These are phyloP conservation scores for Aspergillus floridensis DNA, from an alignment of 2,329 filamentous ascomycete genomes.

Conservation along the genomic window DNA sequence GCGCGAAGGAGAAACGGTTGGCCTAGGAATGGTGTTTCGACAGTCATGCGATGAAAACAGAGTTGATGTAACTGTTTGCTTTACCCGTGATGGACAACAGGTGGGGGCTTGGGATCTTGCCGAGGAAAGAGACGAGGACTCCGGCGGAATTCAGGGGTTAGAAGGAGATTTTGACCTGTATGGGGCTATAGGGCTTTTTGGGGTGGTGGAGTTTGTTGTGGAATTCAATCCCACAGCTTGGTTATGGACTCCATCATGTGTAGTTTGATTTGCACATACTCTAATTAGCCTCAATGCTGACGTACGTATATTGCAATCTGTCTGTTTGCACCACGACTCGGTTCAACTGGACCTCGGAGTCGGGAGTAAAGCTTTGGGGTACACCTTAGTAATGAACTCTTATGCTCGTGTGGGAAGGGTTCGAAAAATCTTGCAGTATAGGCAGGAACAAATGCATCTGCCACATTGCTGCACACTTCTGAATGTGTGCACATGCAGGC, in stretches of 20 bases:
- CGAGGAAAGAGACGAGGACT: slow-evolving; percentile 56
- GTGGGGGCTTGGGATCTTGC: slow-evolving; percentile 58
- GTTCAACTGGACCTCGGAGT: background rate
- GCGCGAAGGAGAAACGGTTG: slow-evolving; percentile 54
- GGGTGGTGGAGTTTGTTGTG: slow-evolving; percentile 60
- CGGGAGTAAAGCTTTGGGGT: background rate
- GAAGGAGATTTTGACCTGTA: slow-evolving; percentile 66
- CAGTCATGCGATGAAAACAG: slow-evolving; percentile 20
- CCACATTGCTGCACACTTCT: background rate
- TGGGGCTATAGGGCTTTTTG: slow-evolving; percentile 60
- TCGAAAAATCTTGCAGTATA: background rate
- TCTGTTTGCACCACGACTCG: background rate
- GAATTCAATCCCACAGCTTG: slow-evolving; percentile 51
- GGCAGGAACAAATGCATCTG: background rate
- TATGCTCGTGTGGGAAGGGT: background rate
- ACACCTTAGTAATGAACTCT: background rate
- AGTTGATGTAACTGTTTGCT: slow-evolving; percentile 54
- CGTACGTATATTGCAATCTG: background rate
- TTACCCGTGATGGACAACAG: slow-evolving; percentile 56
- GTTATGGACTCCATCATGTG: slow-evolving; percentile 37
- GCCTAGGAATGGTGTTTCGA: slow-evolving; percentile 58
- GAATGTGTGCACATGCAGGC: background rate
- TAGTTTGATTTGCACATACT: background rate
- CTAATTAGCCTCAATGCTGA: no score
- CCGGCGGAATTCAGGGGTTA: slow-evolving; percentile 63